phyloP scores from a whole-genome alignment of 169 alveolate species.

The Plasmodium gallinaceum region DNA sequence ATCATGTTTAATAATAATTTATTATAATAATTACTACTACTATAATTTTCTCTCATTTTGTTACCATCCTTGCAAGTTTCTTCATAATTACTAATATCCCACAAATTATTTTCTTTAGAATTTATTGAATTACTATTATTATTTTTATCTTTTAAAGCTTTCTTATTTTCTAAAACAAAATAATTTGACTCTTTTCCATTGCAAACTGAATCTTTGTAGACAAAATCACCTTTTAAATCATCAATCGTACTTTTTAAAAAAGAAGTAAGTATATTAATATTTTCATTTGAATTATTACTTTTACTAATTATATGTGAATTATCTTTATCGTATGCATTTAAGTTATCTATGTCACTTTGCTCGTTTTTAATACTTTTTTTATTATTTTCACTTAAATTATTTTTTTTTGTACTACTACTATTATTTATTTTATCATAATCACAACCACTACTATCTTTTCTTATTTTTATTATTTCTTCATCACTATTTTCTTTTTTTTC shows the following conservation, averaged over 20 bases:
- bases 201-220: neutral
- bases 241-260: slow-evolving; percentile 3
- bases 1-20: slow-evolving; percentile 36
- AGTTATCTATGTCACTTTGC: neutral
- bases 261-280: slow-evolving; percentile 23
- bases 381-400: slow-evolving; percentile 7
- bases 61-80: neutral
- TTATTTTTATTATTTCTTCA: neutral
- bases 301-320: neutral
- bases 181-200: neutral
- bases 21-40: slow-evolving; percentile 10
- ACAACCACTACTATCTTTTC: neutral
- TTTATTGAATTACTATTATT: slow-evolving; percentile 3
- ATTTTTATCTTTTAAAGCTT: neutral
- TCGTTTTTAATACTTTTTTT: neutral
- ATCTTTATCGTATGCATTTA: slow-evolving; percentile 13
- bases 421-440: neutral
- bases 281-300: slow-evolving; percentile 33
- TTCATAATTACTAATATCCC: neutral
- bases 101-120: neutral
- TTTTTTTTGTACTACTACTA: neutral
- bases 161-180: neutral
- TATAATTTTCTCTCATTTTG: slow-evolving; percentile 7
- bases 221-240: neutral
- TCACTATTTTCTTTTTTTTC: neutral